A percentile compares a stretch with the other conserved stretches of the same genome.
Evolutionary conservation across 208 protist genomes (phyloP).

Genomic region (Trypanosomatidae sp.): DNA sequence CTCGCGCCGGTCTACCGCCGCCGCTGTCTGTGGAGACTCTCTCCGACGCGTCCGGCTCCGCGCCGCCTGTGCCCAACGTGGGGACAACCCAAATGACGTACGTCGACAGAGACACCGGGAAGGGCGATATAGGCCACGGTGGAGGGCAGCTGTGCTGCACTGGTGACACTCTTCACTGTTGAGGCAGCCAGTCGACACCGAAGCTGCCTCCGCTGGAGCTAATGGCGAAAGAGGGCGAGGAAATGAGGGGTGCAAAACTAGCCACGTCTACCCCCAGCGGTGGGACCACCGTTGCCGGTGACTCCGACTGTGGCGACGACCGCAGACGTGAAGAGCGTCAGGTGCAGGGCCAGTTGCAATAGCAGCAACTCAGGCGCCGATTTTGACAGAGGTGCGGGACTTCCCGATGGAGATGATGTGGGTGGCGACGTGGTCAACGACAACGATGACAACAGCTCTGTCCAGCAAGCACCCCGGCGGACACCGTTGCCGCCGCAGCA

Average conservation of each 20-base stretch:
- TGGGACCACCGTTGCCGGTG: neutral
- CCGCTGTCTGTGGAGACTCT: conserved; percentile 21
- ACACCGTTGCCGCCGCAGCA: neutral
- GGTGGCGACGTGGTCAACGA: neutral
- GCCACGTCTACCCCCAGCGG: neutral
- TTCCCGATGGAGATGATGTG: neutral
- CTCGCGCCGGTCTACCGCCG: conserved; percentile 11
- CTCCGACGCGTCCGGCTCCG: conserved; percentile 13
- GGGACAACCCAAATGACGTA: neutral
- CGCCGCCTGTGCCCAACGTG: conserved; percentile 9
- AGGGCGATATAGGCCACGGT: neutral
- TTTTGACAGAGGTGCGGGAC: neutral
- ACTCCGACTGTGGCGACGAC: neutral
- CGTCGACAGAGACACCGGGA: neutral
- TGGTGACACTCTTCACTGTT: neutral
- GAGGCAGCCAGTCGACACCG: neutral
- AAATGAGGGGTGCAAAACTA: neutral
- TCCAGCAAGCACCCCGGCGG: neutral
- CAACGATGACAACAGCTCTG: neutral
- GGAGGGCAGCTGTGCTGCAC: neutral
- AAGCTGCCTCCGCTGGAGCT: neutral
- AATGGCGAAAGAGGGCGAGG: neutral
- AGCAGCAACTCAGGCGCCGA: neutral
- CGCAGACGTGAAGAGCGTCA: neutral
- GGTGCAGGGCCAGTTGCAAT: neutral